Evolutionary conservation across 2,329 filamentous ascomycete species (phyloP).

Genomic region (Endocalyx cinctus): DNA sequence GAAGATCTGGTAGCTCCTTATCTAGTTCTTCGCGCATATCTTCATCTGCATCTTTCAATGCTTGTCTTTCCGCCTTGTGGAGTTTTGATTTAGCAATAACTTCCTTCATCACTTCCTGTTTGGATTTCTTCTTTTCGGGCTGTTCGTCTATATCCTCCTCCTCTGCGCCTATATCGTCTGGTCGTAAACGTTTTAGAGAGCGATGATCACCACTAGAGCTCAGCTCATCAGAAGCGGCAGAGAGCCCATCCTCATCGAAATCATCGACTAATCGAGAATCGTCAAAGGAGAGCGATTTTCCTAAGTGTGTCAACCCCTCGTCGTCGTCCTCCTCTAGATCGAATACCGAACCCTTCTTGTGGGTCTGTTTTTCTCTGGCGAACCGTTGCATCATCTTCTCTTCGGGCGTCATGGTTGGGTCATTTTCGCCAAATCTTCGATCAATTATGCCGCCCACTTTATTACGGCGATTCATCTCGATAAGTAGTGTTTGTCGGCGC

Average conservation of each 20-base stretch:
- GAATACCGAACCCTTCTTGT: conserved; percentile 77
- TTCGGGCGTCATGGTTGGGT: conserved; percentile 88
- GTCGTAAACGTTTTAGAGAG: conserved; percentile 53
- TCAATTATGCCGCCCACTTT: conserved; percentile 92
- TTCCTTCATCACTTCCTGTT: conserved; percentile 97
- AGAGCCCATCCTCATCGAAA: conserved; percentile 73
- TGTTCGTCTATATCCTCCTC: conserved; percentile 49
- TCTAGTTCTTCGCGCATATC: conserved; percentile 81
- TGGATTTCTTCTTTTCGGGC: conserved; percentile 85
- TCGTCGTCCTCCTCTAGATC: conserved; percentile 81
- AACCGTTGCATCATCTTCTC: conserved; percentile 90
- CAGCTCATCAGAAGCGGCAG: conserved; percentile 56
- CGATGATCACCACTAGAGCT: conserved; percentile 51
- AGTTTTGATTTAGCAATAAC: conserved; percentile 95
- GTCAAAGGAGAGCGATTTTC: conserved; percentile 66
- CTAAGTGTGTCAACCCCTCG: conserved; percentile 73
- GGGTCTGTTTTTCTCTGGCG: conserved; percentile 76
- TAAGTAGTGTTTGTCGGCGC: conserved; percentile 77
- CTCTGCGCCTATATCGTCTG: conserved; percentile 41
- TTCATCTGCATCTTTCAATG: conserved; percentile 87
- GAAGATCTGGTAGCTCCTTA: conserved; percentile 73
- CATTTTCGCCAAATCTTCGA: conserved; percentile 91
- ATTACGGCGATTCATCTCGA: conserved; percentile 83
- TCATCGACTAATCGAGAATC: conserved; percentile 58
- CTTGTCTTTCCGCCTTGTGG: conserved; percentile 91